Percentiles rank a stretch among this genome's conserved stretches.
phyloP scores from a whole-genome alignment of 495 filamentous ascomycete genomes.

The Penicillium paradoxum region DNA sequence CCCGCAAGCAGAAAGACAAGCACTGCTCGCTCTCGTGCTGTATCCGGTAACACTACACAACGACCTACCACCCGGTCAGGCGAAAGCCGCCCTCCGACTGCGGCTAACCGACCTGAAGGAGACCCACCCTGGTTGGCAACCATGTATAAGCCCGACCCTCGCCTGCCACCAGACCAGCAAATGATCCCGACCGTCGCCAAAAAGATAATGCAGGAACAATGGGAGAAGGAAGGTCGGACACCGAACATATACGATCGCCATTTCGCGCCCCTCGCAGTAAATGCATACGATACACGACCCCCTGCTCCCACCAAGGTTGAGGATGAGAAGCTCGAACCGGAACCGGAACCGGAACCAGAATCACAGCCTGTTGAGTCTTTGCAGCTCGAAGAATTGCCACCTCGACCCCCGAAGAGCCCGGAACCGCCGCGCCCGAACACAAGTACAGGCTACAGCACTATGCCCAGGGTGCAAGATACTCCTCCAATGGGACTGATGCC shows the following conservation, averaged over 20 bases:
- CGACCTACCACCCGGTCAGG: conserved; percentile 62
- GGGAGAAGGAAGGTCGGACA: conserved; percentile 83
- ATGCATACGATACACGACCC: conserved; percentile 35
- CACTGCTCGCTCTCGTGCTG: conserved; percentile 31
- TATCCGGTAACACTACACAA: conserved; percentile 37
- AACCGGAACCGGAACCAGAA: conserved; percentile 8
- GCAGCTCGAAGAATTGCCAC: conserved; percentile 20
- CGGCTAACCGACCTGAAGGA: conserved; percentile 78
- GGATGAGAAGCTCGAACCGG: not conserved
- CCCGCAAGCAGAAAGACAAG: conserved; percentile 32
- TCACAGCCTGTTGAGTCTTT: conserved; percentile 19
- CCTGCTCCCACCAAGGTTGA: conserved; percentile 18
- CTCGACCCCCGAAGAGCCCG: conserved; percentile 31
- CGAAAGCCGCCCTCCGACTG: conserved; percentile 52
- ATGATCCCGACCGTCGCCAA: conserved; percentile 91
- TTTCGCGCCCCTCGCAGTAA: conserved; percentile 69
- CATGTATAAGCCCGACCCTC: conserved; percentile 93
- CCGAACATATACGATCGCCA: conserved; percentile 77
- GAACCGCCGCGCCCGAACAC: conserved; percentile 37
- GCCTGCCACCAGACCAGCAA: conserved; percentile 91
- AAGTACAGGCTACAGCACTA: conserved; percentile 45
- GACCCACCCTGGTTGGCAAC: conserved; percentile 93
- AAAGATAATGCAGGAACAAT: conserved; percentile 87
- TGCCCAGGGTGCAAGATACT: conserved; percentile 49
- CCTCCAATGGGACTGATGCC: conserved; percentile 31